phyloP scores from a whole-genome alignment of 2,329 filamentous ascomycete species.

The Penicillium hordei region DNA sequence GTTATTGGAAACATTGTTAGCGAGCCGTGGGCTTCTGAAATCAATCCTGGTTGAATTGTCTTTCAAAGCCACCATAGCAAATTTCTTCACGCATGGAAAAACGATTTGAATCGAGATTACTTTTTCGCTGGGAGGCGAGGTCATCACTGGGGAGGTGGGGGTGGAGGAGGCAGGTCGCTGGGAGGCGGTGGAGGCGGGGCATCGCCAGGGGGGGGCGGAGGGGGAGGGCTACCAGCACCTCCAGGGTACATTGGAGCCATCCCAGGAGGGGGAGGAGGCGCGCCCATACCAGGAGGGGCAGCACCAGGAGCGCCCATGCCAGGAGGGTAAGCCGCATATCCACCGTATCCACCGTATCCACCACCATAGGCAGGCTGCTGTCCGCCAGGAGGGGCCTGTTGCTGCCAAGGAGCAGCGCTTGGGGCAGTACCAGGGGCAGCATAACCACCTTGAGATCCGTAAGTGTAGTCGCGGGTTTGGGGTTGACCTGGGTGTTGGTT shows the following conservation, averaged over 20 bases:
- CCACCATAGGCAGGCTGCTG: conserved; percentile 55
- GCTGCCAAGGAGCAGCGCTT: conserved; percentile 61
- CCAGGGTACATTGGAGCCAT: conserved; percentile 43
- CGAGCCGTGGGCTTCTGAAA: neutral
- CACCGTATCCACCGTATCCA: conserved; percentile 57
- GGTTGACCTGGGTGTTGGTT: conserved; percentile 47
- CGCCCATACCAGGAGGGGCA: conserved; percentile 46
- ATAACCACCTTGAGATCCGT: conserved; percentile 40
- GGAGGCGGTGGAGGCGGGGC: conserved; percentile 48
- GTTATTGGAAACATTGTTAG: conserved; percentile 1
- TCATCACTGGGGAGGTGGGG: conserved; percentile 49
- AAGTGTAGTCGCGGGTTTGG: conserved; percentile 47
- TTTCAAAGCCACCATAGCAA: neutral
- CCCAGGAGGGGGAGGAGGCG: conserved; percentile 49
- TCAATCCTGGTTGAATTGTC: neutral
- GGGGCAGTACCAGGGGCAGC: conserved; percentile 48
- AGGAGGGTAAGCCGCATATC: conserved; percentile 45
- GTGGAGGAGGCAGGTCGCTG: conserved; percentile 62
- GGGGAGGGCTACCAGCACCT: conserved; percentile 39
- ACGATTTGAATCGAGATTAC: conserved; percentile 22
- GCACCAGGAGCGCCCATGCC: conserved; percentile 55
- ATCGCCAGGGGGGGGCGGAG: conserved; percentile 43
- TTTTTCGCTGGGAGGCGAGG: neutral
- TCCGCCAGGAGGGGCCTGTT: conserved; percentile 50
- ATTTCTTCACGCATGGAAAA: neutral